Percentiles rank a stretch among this genome's conserved stretches.
phyloP scores from a whole-genome alignment of 441 rosid genomes.

The Gossypium schwendimanii region DNA sequence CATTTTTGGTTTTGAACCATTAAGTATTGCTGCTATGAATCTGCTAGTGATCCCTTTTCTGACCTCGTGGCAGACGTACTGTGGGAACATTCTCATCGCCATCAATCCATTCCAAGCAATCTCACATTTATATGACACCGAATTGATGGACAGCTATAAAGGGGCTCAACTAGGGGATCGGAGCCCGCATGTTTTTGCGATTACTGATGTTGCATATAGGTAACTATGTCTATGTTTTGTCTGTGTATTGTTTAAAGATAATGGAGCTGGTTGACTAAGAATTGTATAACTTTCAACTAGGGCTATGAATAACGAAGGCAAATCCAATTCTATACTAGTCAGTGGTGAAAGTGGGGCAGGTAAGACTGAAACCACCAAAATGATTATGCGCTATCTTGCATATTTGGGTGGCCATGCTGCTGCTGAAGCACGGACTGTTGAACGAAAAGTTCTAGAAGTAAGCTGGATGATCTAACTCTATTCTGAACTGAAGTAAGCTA shows the following conservation, averaged over 20 bases:
- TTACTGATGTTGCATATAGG: slow-evolving; percentile 84
- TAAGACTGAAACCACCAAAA: slow-evolving; percentile 90
- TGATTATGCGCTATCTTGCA: slow-evolving; percentile 92
- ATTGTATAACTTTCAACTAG: slow-evolving; percentile 32
- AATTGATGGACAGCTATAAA: slow-evolving; percentile 58
- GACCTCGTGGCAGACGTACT: slow-evolving; percentile 72
- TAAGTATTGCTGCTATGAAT: slow-evolving; percentile 25
- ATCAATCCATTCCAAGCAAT: slow-evolving; percentile 87
- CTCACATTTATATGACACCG: slow-evolving; percentile 40
- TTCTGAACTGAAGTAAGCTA: slow-evolving; percentile 21
- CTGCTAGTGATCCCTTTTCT: slow-evolving; percentile 27
- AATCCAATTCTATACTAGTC: slow-evolving; percentile 77
- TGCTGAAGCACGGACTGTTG: slow-evolving; percentile 64
- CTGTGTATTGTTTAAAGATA: slow-evolving; percentile 12
- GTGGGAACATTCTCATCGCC: slow-evolving; percentile 85
- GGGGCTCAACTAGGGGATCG: slow-evolving; percentile 45
- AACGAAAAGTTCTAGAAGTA: slow-evolving; percentile 86
- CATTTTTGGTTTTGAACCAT: slow-evolving; percentile 18
- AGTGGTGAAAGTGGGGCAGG: slow-evolving; percentile 99
- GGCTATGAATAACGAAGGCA: slow-evolving; percentile 72
- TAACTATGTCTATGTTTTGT: slow-evolving; percentile 17
- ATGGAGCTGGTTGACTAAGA: slow-evolving; percentile 8
- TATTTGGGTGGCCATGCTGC: slow-evolving; percentile 65
- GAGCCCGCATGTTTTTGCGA: slow-evolving; percentile 77
- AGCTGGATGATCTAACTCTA: slow-evolving; percentile 28